Evolutionary conservation across 2,329 filamentous ascomycete species (phyloP).

Genomic region (Aspergillus carbonarius): DNA sequence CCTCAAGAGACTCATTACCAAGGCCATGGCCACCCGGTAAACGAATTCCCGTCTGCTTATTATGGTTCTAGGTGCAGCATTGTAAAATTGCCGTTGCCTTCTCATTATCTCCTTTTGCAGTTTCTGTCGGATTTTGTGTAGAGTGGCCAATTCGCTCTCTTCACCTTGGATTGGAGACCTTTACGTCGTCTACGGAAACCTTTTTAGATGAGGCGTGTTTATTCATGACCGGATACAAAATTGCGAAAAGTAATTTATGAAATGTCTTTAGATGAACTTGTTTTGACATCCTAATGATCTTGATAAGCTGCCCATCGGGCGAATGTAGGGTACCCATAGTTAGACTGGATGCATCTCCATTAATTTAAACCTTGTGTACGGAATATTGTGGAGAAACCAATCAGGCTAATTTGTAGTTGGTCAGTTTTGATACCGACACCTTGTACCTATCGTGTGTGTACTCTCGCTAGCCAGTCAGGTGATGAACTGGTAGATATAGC

Average conservation of each 20-base stretch:
- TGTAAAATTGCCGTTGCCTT: neutral
- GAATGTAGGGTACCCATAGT: neutral
- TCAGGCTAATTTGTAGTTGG: no score
- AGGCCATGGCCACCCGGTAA: constrained; percentile 94
- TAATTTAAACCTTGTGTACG: no score
- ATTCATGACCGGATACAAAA: constrained; percentile 7
- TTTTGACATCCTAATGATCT: constrained; percentile 33
- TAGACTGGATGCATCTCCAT: neutral
- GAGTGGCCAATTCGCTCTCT: constrained; percentile 9
- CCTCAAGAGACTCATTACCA: constrained; percentile 96
- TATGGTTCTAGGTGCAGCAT: neutral
- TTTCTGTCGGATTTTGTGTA: constrained; percentile 6
- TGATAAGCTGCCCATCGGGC: constrained; percentile 17
- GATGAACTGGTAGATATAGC: no score
- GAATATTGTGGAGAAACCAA: no score
- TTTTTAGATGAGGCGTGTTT: constrained; percentile 21
- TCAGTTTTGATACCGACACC: no score
- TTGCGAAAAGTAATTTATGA: constrained; percentile 31
- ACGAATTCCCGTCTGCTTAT: constrained; percentile 13
- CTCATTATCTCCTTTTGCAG: constrained; percentile 10
- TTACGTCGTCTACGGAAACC: constrained; percentile 4
- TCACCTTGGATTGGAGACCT: constrained; percentile 5
- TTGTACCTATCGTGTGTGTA: no score
- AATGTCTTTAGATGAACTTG: constrained; percentile 29
- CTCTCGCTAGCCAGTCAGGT: no score